Conservation (phyloP, 805 yeast genomes). For the Starmera dryadoides region DNA sequence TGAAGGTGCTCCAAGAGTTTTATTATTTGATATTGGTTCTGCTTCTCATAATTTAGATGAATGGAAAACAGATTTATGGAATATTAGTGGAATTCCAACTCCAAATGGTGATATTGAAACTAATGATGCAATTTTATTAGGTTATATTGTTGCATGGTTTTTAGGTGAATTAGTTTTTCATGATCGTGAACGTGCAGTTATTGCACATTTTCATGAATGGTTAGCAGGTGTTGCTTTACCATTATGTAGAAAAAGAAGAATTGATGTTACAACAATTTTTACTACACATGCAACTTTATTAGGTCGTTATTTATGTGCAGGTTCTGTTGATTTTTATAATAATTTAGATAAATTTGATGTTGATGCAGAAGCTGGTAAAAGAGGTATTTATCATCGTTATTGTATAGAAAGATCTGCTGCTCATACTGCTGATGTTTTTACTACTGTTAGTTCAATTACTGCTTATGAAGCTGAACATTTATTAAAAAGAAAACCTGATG, state of each 20-base stretch:
- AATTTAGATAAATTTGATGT: slow-evolving; percentile 85
- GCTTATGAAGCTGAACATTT: slow-evolving; percentile 92
- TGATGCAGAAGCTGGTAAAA: slow-evolving; percentile 95
- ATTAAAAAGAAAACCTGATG: slow-evolving; percentile 93
- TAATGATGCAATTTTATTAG: slow-evolving; percentile 86
- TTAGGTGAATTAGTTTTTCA: slow-evolving; percentile 85
- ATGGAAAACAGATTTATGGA: slow-evolving; percentile 95
- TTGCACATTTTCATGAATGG: slow-evolving; percentile 97
- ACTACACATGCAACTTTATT: slow-evolving; percentile 95
- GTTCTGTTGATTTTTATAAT: slow-evolving; percentile 92
- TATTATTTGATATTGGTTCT: slow-evolving; percentile 78
- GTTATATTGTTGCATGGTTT: slow-evolving; percentile 95
- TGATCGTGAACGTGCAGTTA: slow-evolving; percentile 82
- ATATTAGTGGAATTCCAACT: slow-evolving; percentile 83
- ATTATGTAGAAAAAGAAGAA: slow-evolving; percentile 80
- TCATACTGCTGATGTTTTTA: slow-evolving; percentile 92
- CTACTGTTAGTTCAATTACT: slow-evolving; percentile 96
- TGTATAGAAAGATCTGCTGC: slow-evolving; percentile 96
- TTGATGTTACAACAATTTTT: slow-evolving; percentile 91
- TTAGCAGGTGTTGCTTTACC: slow-evolving; percentile 95
- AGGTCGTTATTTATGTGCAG: slow-evolving; percentile 95
- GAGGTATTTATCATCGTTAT: slow-evolving; percentile 95
- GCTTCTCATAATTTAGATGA: slow-evolving; percentile 70
- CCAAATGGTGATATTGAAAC: slow-evolving; percentile 86
- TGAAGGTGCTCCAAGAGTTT: slow-evolving; percentile 94